phyloP scores from a whole-genome alignment of 768 basidiomycete genomes.

The Galerina marginata region DNA sequence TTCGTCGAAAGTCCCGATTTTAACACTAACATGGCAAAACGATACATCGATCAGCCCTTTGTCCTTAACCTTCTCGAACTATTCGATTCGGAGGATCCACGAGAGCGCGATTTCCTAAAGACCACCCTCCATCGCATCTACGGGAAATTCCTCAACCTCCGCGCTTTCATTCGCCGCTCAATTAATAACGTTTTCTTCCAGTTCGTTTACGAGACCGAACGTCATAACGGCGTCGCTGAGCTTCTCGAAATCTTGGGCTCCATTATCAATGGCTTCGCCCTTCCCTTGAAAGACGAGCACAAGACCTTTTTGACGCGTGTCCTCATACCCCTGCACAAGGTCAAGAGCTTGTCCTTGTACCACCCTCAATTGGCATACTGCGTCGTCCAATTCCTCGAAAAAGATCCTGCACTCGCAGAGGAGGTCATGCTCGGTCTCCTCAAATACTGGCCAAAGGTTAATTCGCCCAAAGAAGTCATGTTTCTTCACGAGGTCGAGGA shows the following conservation, averaged over 20 bases:
- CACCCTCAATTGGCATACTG: conserved; percentile 99
- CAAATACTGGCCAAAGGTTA: conserved; percentile 99
- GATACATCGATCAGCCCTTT: conserved; percentile 95
- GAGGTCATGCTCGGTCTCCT: conserved; percentile 97
- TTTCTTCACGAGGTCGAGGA: conserved; percentile 99
- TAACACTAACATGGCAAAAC: conserved; percentile 97
- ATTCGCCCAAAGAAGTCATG: conserved; percentile 99
- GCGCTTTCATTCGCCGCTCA: conserved; percentile 97
- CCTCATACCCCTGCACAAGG: conserved; percentile 96
- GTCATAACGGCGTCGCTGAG: conserved; percentile 99
- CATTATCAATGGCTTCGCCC: conserved; percentile 98
- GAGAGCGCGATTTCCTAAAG: conserved; percentile 99
- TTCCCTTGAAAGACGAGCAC: conserved; percentile 98
- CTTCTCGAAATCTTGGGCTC: conserved; percentile 97
- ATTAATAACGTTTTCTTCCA: conserved; percentile 99
- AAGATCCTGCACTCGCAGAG: conserved; percentile 90
- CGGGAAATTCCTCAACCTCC: conserved; percentile 98
- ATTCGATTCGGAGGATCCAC: conserved; percentile 98
- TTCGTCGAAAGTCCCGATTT: conserved; percentile 98
- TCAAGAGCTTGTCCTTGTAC: conserved; percentile 95
- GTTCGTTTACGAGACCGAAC: conserved; percentile 98
- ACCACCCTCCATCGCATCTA: conserved; percentile 99
- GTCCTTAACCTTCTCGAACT: conserved; percentile 96
- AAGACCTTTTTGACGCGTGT: conserved; percentile 95
- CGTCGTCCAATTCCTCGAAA: conserved; percentile 98